These are phyloP conservation scores for Heterobasidion irregulare DNA, from an alignment of 1,284 basidiomycete genomes.

Conservation along the genomic window DNA sequence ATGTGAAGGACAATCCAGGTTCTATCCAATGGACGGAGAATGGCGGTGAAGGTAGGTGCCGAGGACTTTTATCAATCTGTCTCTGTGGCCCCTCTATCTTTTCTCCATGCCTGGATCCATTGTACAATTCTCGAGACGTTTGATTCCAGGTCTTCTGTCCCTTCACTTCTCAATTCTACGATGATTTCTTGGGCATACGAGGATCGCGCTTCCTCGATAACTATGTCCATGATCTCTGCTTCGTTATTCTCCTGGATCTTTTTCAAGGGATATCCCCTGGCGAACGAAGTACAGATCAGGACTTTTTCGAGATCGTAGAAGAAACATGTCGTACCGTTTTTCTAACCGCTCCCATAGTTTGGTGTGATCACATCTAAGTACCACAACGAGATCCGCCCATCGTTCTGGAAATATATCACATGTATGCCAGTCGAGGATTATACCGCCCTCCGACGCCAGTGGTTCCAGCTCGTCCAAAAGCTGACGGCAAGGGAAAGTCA, in stretches of 20 bases:
- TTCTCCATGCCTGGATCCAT: conserved; percentile 81
- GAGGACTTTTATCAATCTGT: too few relatives aligned
- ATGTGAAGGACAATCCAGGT: too few relatives aligned
- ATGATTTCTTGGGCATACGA: conserved; percentile 84
- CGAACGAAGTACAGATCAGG: neutral
- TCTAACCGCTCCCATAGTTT: conserved; percentile 92
- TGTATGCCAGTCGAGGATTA: conserved; percentile 97
- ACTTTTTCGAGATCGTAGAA: neutral
- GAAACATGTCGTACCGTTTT: conserved; percentile 50
- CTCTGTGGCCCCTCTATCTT: conserved; percentile 25
- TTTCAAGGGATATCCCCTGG: conserved; percentile 79
- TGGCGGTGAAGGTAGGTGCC: too few relatives aligned
- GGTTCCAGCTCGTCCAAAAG: conserved; percentile 86
- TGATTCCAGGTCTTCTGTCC: conserved; percentile 73
- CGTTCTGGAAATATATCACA: conserved; percentile 93
- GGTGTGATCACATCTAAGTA: conserved; percentile 85
- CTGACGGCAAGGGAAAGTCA: conserved; percentile 26
- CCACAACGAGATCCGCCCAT: conserved; percentile 96
- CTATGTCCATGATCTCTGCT: conserved; percentile 96
- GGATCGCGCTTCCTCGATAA: conserved; percentile 81
- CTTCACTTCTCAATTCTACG: conserved; percentile 80
- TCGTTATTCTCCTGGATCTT: conserved; percentile 99
- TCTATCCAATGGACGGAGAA: too few relatives aligned
- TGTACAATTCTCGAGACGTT: conserved; percentile 80
- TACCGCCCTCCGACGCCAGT: conserved; percentile 56